Evolutionary conservation across 768 basidiomycete species (phyloP).

Genomic region (Podaxis pistillaris): DNA sequence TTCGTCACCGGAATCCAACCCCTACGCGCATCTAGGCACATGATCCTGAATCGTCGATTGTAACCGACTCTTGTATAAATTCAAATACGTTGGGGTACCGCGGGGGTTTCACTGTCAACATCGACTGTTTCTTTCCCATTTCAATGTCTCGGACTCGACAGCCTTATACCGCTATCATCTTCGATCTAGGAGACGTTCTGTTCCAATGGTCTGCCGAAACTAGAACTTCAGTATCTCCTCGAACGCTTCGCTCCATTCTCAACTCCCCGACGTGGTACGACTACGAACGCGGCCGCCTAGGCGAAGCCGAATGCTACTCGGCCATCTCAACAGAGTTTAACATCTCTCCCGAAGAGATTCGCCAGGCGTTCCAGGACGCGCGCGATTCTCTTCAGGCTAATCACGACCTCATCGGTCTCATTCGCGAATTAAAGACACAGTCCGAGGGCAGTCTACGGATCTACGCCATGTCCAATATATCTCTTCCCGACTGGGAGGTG

Average conservation of each 20-base stretch:
- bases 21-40: slow-evolving; percentile 8
- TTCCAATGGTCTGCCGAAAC: slow-evolving; percentile 53
- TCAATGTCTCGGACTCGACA: slow-evolving; percentile 3
- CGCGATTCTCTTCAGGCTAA: slow-evolving; percentile 46
- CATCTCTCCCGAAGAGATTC: slow-evolving; percentile 37
- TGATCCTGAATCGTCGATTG: slow-evolving; percentile 1
- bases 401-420: slow-evolving; percentile 41
- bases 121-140: neutral
- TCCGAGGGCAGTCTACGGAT: slow-evolving; percentile 34
- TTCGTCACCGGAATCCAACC: neutral
- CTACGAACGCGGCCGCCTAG: slow-evolving; percentile 48
- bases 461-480: slow-evolving; percentile 62
- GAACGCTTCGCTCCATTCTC: slow-evolving; percentile 39
- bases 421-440: slow-evolving; percentile 43
- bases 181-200: slow-evolving; percentile 57
- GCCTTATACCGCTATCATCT: slow-evolving; percentile 37
- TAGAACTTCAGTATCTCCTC: slow-evolving; percentile 40
- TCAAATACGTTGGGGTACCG: neutral
- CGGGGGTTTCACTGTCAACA: neutral
- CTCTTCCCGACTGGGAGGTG: slow-evolving; percentile 46
- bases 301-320: slow-evolving; percentile 43
- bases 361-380: slow-evolving; percentile 43
- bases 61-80: slow-evolving; percentile 8
- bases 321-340: slow-evolving; percentile 38
- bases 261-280: slow-evolving; percentile 49